phyloP scores from a whole-genome alignment of 2,329 filamentous ascomycete species.

The Neurospora crassa region DNA sequence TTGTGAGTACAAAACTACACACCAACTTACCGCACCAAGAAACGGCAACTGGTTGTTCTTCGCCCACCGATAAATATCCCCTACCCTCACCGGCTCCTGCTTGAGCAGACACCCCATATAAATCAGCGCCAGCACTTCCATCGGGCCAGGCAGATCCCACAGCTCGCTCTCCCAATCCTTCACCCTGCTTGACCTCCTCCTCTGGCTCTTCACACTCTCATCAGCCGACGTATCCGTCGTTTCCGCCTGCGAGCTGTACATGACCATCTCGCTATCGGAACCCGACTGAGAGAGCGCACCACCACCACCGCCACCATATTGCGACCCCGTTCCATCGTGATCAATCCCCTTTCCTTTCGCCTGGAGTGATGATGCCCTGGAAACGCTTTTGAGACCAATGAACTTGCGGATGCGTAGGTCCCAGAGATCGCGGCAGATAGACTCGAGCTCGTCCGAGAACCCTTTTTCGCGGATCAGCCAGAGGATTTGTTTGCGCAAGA shows the following conservation, averaged over 20 bases:
- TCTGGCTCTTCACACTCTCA: conserved; percentile 21
- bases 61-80: conserved; percentile 62
- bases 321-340: conserved; percentile 23
- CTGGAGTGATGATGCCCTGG: conserved; percentile 17
- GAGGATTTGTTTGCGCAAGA: conserved; percentile 71
- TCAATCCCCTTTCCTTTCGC: conserved; percentile 16
- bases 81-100: conserved; percentile 64
- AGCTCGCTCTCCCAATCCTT: conserved; percentile 37
- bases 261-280: conserved; percentile 26
- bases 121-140: conserved; percentile 68
- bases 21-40: conserved; percentile 47
- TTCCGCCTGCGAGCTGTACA: conserved; percentile 51
- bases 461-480: conserved; percentile 61
- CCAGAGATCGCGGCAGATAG: conserved; percentile 78
- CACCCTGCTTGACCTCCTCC: conserved; percentile 14
- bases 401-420: conserved; percentile 53
- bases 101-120: conserved; percentile 72
- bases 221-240: conserved; percentile 19
- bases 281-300: conserved; percentile 3
- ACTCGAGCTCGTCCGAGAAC: conserved; percentile 66
- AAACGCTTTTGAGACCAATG: conserved; percentile 40
- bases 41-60: conserved; percentile 61
- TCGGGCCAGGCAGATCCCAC: conserved; percentile 53
- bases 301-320: not conserved
- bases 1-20: no score